These are phyloP conservation scores for Myxozyma vanderwaltii DNA, from an alignment of 805 yeast genomes.

Conservation along the genomic window DNA sequence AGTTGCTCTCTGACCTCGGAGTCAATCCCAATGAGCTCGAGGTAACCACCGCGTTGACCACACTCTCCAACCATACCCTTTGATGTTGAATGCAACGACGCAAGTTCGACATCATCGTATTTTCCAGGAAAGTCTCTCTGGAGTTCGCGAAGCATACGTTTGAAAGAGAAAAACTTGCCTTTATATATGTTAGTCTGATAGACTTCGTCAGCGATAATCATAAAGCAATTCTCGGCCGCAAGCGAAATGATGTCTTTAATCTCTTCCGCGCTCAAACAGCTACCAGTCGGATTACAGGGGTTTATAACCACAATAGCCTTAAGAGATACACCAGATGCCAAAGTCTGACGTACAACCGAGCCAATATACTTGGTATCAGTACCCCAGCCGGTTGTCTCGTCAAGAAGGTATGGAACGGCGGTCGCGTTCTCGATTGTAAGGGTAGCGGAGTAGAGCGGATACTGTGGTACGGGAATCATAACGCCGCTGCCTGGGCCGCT, in stretches of 20 bases:
- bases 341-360: constrained; percentile 52
- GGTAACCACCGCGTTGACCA: constrained; percentile 99
- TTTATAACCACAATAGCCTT: constrained; percentile 88
- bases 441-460: constrained; percentile 96
- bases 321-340: constrained; percentile 58
- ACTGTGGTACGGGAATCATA: constrained; percentile 96
- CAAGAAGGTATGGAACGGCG: constrained; percentile 82
- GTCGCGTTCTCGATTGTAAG: constrained; percentile 79
- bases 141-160: constrained; percentile 70
- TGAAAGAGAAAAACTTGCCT: constrained; percentile 74
- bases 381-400: constrained; percentile 83
- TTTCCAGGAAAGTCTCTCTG: constrained; percentile 55
- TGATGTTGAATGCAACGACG: constrained; percentile 94
- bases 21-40: constrained; percentile 86
- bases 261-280: constrained; percentile 64
- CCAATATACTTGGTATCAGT: constrained; percentile 70
- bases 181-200: constrained; percentile 87
- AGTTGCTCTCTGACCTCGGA: constrained; percentile 69
- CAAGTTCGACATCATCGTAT: constrained; percentile 78
- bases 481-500: constrained; percentile 68
- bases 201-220: constrained; percentile 95
- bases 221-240: constrained; percentile 83
- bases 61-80: constrained; percentile 98
- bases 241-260: constrained; percentile 72
- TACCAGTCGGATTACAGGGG: constrained; percentile 99